These are phyloP conservation scores for Boletus tomentosulus DNA, from an alignment of 768 basidiomycete species.

Conservation along the genomic window DNA sequence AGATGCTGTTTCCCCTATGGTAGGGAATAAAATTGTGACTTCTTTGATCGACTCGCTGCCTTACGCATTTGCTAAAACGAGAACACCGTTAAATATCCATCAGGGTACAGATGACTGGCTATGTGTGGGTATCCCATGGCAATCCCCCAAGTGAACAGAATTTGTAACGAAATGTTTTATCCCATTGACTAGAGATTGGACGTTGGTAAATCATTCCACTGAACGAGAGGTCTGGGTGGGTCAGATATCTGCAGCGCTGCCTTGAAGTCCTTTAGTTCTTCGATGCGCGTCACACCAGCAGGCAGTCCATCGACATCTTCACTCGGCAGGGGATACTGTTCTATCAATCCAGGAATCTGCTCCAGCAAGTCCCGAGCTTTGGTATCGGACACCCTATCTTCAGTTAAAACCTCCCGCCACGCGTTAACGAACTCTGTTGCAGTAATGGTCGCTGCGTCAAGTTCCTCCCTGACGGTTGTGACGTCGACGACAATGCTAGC, in stretches of 20 bases:
- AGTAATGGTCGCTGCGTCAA: constrained; percentile 54
- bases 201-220: constrained; percentile 70
- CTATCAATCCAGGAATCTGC: constrained; percentile 54
- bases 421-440: constrained; percentile 59
- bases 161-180: background rate
- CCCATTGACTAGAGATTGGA: constrained; percentile 45
- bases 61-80: too few species aligned
- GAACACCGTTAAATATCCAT: too few species aligned
- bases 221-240: constrained; percentile 61
- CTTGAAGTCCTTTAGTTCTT: constrained; percentile 67
- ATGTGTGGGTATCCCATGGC: background rate
- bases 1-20: background rate
- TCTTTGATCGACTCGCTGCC: too few species aligned
- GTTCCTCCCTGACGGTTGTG: constrained; percentile 46
- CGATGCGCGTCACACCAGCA: constrained; percentile 54
- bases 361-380: constrained; percentile 45
- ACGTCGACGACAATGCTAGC: constrained; percentile 48
- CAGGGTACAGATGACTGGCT: too few species aligned
- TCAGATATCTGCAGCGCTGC: constrained; percentile 49
- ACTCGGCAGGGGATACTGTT: constrained; percentile 51
- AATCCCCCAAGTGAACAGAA: background rate
- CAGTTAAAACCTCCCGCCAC: constrained; percentile 47
- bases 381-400: constrained; percentile 38
- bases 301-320: constrained; percentile 45
- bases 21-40: constrained; percentile 11